Base-by-base conservation (phyloP, 2,329 filamentous ascomycete species). In the Sarocladium brachiariae region DNA sequence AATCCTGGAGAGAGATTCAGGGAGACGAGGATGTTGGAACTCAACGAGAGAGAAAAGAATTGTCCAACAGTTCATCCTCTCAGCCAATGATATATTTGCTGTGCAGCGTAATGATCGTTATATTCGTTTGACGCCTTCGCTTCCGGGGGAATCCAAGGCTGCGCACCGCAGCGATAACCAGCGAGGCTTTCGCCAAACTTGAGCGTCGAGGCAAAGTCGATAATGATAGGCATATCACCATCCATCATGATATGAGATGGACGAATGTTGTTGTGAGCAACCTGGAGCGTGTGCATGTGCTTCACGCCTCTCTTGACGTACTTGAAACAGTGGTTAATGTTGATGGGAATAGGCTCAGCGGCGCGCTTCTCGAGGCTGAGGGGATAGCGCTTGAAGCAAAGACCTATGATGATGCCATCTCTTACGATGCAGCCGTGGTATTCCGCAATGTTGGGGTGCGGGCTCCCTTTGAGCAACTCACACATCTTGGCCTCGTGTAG, bases 241-340 rank as follows among this genome's bases (percentile, higher is more conserved):
- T 64, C 59, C 24, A 69, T 50, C 53, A 64, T 63, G 10, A 68
- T 58, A 43, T 67, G 67, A 25, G 54, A 51, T 4, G 63, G 62
- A 33, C 59, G 61, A 46, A 69, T 60, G 50, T 66, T 61, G 47
- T 69, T 69, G 51, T 68, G 65, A 8, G 62, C 60, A 23, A 60
- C 47, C 1, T 61, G 63, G 2, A 68, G 56, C 1, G 56, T 58
- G 53, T 68, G 64, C 21, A 69, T 51, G 50, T 67, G 61, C 50
- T 56, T 53, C 8, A 68, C 51, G 18, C 58, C 65, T 5, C 23
- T 37, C 30, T 50, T 43, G 46, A 56, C 43, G n/a, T 24, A 48
- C 47, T 37, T 21, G 48, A 39, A 45, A 49, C 34, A 53, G 30
- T 27, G 48, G 6, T 31, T 33, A 19, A 49, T 49, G 18, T 49